Conservation (phyloP, 1,284 basidiomycete species). For the Inonotus hispidus region DNA sequence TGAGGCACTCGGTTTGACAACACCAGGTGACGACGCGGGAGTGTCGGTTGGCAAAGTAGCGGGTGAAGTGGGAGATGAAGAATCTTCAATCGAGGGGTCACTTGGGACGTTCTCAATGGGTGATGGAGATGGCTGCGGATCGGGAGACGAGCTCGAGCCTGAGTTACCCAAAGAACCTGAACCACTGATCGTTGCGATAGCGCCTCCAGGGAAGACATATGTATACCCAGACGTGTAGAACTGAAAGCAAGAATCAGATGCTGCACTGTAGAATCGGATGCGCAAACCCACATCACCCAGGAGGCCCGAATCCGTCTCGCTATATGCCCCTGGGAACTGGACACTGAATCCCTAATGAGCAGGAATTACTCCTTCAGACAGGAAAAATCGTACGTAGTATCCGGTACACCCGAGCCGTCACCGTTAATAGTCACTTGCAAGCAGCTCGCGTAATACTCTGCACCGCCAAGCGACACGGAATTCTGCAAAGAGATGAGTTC, state of each 20-base stretch:
- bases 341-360: constrained; percentile 28
- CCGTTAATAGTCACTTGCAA: constrained; percentile 55
- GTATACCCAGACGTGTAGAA: constrained; percentile 7
- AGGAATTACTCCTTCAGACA: not conserved
- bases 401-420: constrained; percentile 39
- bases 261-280: not conserved
- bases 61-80: not conserved
- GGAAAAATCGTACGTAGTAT: constrained; percentile 31
- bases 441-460: constrained; percentile 71
- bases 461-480: constrained; percentile 44
- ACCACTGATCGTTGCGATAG: not conserved
- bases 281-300: constrained; percentile 21
- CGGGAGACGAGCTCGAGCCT: constrained; percentile 3
- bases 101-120: not conserved
- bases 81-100: not conserved
- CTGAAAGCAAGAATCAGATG: not conserved
- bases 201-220: constrained; percentile 15
- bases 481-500: constrained; percentile 70
- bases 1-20: not conserved
- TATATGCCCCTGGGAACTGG: constrained; percentile 59
- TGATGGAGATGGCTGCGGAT: too few relatives aligned
- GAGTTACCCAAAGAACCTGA: not conserved
- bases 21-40: not conserved
- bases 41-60: not conserved
- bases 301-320: constrained; percentile 55